Evolutionary conservation across 2,329 filamentous ascomycete species (phyloP), one percentile per base, ranked within the genome.

Genomic region (Neonectria magnoliae): DNA sequence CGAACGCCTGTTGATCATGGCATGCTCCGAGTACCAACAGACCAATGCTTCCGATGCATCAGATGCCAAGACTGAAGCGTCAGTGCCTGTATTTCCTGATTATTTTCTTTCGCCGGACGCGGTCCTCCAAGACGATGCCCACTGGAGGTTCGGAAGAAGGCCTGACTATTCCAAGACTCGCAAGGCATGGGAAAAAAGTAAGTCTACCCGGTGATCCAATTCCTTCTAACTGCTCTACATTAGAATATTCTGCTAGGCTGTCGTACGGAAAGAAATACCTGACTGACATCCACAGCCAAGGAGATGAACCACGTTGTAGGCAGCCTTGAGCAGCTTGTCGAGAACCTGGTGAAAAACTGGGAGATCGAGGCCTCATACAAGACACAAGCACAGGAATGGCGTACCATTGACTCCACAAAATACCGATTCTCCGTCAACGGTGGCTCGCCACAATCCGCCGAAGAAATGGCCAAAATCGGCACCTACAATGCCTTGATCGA

Each of bases 321-420:
- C 38, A 88, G 84, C 60, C 83, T 91, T 3, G 84, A 86, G 14
- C 78, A 84, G 53, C 83, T 91, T 5, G 88, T 91, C 42, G 85
- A 91, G 75, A 91, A 91, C 73, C 84, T 91, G 1, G 89, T 91
- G 73, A 91, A 91, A 80, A 91, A 91, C 76, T 91, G 89, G 90
- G 89, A 91, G 76, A 85, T 91, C 56, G 89, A 91, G 76, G 90
- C 90, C 1, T 90, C 87, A 0, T 91, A 90, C 84, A 91, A 91
- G 78, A 83, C 84, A 8, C 72, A 81, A 16, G 81, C 91, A 10
- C 71, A 78, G 3, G 87, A 91, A 77, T 91, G 89, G 89, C 84
- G 89, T 50, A 91, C 90, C 2, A 83, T 91, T 69, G 87, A 91
- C 75, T 81, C 79, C 4, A 74, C 79, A 7, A 84, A 83, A 31